Percentiles rank a stretch among this genome's conserved stretches.
Evolutionary conservation across 2,329 filamentous ascomycete species (phyloP).

Genomic region (Apiospora arundinis): DNA sequence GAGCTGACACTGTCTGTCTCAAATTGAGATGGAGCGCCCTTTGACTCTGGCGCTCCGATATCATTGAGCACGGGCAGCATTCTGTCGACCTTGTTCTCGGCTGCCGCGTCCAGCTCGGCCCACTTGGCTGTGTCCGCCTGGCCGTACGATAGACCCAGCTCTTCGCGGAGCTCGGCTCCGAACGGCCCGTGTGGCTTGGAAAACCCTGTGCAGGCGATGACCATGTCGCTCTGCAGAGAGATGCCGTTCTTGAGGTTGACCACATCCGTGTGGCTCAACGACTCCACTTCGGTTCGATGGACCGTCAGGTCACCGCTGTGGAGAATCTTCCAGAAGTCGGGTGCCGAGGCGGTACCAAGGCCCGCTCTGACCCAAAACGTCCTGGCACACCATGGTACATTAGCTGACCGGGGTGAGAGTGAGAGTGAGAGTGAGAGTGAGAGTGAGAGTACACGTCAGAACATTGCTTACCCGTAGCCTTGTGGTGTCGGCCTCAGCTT

Average conservation of each 20-base stretch:
- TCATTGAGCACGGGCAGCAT: slow-evolving; percentile 24
- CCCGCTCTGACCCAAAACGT: slow-evolving; percentile 35
- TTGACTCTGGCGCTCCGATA: not conserved
- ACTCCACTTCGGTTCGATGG: slow-evolving; percentile 27
- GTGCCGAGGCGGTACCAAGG: slow-evolving; percentile 31
- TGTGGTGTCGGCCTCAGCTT: slow-evolving; percentile 31
- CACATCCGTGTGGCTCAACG: slow-evolving; percentile 29
- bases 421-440: no score
- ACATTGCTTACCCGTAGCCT: slow-evolving; percentile 31
- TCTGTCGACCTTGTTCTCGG: slow-evolving; percentile 19
- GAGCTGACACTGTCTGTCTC: not conserved
- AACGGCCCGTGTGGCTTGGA: slow-evolving; percentile 37
- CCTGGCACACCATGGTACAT: slow-evolving; percentile 25
- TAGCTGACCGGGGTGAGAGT: slow-evolving; percentile 24
- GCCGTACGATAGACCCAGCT: slow-evolving; percentile 21
- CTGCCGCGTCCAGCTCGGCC: slow-evolving; percentile 17
- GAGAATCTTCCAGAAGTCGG: slow-evolving; percentile 35
- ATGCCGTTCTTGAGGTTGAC: slow-evolving; percentile 30
- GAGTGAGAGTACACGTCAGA: not conserved
- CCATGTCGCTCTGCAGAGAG: slow-evolving; percentile 31
- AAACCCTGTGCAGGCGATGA: slow-evolving; percentile 39
- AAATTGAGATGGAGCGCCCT: not conserved
- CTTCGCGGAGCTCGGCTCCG: slow-evolving; percentile 25
- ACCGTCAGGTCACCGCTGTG: slow-evolving; percentile 31
- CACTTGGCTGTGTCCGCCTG: slow-evolving; percentile 20